Evolutionary conservation across 163 green algal genomes (phyloP).

Genomic region (Prototheca stagnorum): DNA sequence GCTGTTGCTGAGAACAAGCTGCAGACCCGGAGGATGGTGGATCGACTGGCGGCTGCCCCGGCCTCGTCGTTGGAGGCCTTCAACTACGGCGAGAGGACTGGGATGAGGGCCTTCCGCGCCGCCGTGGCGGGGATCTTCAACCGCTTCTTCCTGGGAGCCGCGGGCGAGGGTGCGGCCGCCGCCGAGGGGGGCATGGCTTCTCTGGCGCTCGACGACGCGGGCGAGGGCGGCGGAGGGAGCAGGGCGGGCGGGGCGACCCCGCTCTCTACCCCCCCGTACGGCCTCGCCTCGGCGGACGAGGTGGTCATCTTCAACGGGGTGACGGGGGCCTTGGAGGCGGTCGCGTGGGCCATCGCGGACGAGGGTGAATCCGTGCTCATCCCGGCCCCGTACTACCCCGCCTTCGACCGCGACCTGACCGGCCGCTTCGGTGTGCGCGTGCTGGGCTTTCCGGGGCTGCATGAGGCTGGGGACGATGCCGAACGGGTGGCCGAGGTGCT

Average conservation of each 20-base stretch:
- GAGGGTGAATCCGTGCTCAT: slow-evolving; percentile 55
- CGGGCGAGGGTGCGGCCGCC: too few relatives aligned
- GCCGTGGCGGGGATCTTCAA: too few relatives aligned
- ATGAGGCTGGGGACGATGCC: not conserved
- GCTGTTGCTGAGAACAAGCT: slow-evolving; percentile 59
- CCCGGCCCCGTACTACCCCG: slow-evolving; percentile 79
- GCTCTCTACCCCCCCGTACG: too few relatives aligned
- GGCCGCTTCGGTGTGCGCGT: slow-evolving; percentile 5
- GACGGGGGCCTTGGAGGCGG: slow-evolving; percentile 44
- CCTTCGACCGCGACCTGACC: slow-evolving; percentile 76
- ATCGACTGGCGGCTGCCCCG: slow-evolving; percentile 1
- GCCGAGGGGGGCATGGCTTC: too few relatives aligned
- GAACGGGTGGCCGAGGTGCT: slow-evolving; percentile 17
- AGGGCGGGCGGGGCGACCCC: too few relatives aligned
- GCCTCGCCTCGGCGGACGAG: slow-evolving; percentile 19
- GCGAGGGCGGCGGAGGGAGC: too few relatives aligned
- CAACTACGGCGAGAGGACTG: too few relatives aligned
- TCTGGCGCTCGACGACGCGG: too few relatives aligned
- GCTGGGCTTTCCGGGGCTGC: not conserved
- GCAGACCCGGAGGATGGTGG: slow-evolving; percentile 3
- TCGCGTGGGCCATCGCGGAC: slow-evolving; percentile 38
- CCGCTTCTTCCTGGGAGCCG: not conserved
- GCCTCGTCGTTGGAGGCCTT: too few relatives aligned
- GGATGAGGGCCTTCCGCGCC: too few relatives aligned
- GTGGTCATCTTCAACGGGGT: slow-evolving; percentile 33